These are phyloP conservation scores for Podila clonocystis DNA, from an alignment of 192 early-diverging fungal genomes.

Conservation along the genomic window DNA sequence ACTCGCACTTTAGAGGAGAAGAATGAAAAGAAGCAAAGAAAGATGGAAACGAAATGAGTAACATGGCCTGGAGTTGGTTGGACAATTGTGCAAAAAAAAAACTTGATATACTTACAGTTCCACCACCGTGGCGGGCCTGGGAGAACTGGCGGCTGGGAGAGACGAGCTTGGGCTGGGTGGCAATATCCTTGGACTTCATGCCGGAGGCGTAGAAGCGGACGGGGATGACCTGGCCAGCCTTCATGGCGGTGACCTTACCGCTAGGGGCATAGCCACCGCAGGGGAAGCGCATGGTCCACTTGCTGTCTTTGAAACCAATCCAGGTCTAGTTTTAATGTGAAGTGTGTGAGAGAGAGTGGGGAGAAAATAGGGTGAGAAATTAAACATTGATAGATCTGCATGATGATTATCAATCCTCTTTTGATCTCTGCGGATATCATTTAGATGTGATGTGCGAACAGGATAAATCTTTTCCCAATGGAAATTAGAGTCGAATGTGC, in stretches of 20 bases:
- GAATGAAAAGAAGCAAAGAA: neutral
- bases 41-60: too few relatives aligned
- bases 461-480: too few relatives aligned
- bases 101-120: conserved; percentile 37
- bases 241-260: conserved; percentile 56
- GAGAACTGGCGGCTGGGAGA: conserved; percentile 13
- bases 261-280: conserved; percentile 51
- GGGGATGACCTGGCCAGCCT: conserved; percentile 56
- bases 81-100: neutral
- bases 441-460: neutral
- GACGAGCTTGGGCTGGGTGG: conserved; percentile 34
- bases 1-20: conserved; percentile 62
- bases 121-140: conserved; percentile 71
- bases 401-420: conserved; percentile 1
- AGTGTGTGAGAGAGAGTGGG: neutral
- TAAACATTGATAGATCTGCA: neutral
- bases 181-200: conserved; percentile 23
- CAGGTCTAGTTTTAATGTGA: conserved; percentile 14
- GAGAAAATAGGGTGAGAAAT: neutral
- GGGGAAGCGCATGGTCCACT: conserved; percentile 31
- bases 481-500: too few relatives aligned
- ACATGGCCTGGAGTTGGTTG: neutral
- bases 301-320: conserved; percentile 41
- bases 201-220: conserved; percentile 57
- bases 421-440: neutral